Conservation (phyloP, 2,329 filamentous ascomycete genomes). For the Didymellaceae sp. region DNA sequence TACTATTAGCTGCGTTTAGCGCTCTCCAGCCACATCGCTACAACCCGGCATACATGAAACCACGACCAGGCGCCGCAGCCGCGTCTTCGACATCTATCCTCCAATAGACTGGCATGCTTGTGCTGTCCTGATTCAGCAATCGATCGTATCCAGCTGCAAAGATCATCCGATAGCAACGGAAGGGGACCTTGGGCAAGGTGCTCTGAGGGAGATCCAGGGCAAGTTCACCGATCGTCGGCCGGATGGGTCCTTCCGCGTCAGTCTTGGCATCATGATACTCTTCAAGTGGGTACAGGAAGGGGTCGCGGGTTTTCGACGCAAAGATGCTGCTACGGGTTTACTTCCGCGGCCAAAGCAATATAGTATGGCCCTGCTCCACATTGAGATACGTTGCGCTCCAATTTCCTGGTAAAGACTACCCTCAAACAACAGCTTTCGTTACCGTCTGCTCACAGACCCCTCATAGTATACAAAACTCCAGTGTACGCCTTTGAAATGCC, state of each 20-base stretch:
- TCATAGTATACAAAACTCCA: slow-evolving; percentile 5
- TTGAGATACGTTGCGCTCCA: slow-evolving; percentile 10
- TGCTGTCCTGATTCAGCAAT: slow-evolving; percentile 6
- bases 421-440: neutral
- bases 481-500: slow-evolving; percentile 4
- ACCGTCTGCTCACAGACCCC: neutral
- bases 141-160: neutral
- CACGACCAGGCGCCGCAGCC: slow-evolving; percentile 17
- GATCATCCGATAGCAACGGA: neutral
- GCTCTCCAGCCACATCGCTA: slow-evolving; percentile 7
- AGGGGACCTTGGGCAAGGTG: neutral
- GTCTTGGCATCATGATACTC: slow-evolving; percentile 30
- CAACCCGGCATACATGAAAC: slow-evolving; percentile 10
- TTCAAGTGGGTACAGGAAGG: slow-evolving; percentile 20
- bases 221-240: slow-evolving; percentile 27
- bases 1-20: too few relatives aligned
- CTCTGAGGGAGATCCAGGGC: slow-evolving; percentile 6
- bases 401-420: neutral
- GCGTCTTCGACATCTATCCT: neutral
- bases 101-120: neutral
- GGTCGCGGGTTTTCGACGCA: slow-evolving; percentile 15
- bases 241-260: slow-evolving; percentile 19
- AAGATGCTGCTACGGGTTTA: slow-evolving; percentile 16
- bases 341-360: slow-evolving; percentile 7
- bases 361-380: too few relatives aligned